Evolutionary conservation across 495 filamentous ascomycete genomes (phyloP), one percentile per base, ranked within the genome.

Genomic region (Penicillium antarcticum): DNA sequence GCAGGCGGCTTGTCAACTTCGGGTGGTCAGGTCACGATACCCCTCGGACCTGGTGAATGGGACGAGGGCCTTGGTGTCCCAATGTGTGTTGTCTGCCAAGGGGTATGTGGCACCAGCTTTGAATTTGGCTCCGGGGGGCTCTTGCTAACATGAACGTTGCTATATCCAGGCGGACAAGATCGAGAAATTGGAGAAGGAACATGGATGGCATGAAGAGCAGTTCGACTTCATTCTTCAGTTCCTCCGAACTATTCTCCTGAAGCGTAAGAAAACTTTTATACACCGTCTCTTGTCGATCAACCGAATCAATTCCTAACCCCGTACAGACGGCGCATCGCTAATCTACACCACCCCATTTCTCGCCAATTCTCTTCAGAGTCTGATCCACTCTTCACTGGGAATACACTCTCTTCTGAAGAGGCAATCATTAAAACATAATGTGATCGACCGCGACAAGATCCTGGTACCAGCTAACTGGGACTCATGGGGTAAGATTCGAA

Each of bases 401-500:
- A 95, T 97, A 58, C 87, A 89, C 52, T 95, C 90, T n/a, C 78
- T 92, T 45, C 68, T 95, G 11, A 89, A 91, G 68, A 82, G 86
- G 63, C 84, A 90, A 54, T 82, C 85, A 35, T 74, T 97, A 21
- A 96, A 92, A 70, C 88, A 94, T 68, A 97, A 97, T 61, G 88
- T 96, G 45, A 95, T 96, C 53, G 95, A 97, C 66, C 78, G 95
- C 26, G 95, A 97, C 66, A 95, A 92, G 74, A 87, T 97, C 29
- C 76, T 96, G 0, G 85, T 99, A 2, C 95, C 94, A 4, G 87
- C 91, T 10, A 95, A 96, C 65, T 97, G 95, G 95, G 94, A 99
- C 67, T 96, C 91, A 0, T 97, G 92, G 91, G 92, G 89, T 23
- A 99, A 97, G 69, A 96, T 99, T 51, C 81, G 92, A 17, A 88